Percentiles rank a stretch among this genome's conserved stretches.
Evolutionary conservation across 2,329 filamentous ascomycete genomes (phyloP).

Genomic region (Penicillium occitanis): DNA sequence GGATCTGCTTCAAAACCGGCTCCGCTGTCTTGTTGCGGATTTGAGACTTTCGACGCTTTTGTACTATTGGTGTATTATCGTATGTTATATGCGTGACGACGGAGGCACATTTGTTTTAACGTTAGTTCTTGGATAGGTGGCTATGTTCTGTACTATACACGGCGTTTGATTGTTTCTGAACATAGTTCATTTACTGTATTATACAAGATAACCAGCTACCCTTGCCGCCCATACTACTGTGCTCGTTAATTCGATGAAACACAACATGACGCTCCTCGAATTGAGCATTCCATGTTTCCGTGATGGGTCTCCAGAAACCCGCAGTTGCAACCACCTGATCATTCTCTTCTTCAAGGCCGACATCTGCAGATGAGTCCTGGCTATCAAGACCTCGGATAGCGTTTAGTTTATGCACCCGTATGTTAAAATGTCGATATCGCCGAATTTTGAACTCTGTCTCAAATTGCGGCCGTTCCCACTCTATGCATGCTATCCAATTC

Average conservation of each 20-base stretch:
- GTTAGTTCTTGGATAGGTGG: too few relatives aligned
- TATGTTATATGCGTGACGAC: not conserved
- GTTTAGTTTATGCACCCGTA: not conserved
- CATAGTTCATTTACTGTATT: not conserved
- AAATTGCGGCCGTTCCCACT: not conserved
- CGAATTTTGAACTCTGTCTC: not conserved
- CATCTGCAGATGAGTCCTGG: not conserved
- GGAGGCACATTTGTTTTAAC: too few relatives aligned
- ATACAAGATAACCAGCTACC: not conserved
- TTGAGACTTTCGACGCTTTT: not conserved
- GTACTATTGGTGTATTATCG: not conserved
- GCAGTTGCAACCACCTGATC: not conserved
- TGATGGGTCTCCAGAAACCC: constrained; percentile 1
- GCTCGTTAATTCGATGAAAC: not conserved
- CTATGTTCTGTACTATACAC: not conserved
- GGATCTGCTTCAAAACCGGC: not conserved
- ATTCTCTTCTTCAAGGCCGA: not conserved
- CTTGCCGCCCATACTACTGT: not conserved
- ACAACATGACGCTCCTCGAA: not conserved
- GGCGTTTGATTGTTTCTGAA: not conserved
- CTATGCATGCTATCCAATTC: not conserved
- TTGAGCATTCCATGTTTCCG: not conserved
- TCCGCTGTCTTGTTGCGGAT: not conserved
- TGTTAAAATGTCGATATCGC: not conserved
- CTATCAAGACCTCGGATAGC: not conserved